Conservation (phyloP, 2,329 filamentous ascomycete genomes). For the Aspergillus phoenicis region DNA sequence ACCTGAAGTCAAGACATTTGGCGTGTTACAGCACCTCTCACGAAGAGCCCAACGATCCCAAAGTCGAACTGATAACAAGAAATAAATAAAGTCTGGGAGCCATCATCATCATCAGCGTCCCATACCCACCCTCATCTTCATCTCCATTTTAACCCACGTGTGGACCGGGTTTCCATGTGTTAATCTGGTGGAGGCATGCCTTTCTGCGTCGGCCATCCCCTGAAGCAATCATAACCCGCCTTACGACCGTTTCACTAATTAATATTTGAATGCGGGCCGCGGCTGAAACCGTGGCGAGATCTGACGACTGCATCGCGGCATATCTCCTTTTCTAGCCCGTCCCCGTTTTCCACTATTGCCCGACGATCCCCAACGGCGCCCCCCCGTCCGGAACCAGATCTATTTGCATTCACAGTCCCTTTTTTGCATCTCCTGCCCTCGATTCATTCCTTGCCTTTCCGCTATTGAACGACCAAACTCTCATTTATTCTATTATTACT, state of each 20-base stretch:
- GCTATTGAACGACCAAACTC: background rate
- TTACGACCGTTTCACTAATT: background rate
- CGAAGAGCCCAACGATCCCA: background rate
- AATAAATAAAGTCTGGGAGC: background rate
- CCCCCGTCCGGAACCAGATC: constrained; percentile 8
- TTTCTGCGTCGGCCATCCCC: constrained; percentile 3
- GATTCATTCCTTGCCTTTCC: background rate
- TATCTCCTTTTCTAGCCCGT: constrained; percentile 8
- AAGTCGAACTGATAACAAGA: background rate
- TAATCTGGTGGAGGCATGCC: constrained; percentile 11
- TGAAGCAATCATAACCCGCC: background rate
- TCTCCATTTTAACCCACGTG: constrained; percentile 8
- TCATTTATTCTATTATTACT: constrained; percentile 9
- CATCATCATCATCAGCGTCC: background rate
- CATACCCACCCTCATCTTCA: background rate
- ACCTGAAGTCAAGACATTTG: constrained; percentile 20
- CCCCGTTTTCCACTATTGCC: constrained; percentile 5
- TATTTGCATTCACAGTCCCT: constrained; percentile 4
- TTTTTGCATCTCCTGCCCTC: constrained; percentile 8
- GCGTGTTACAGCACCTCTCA: constrained; percentile 14
- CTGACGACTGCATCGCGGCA: constrained; percentile 4
- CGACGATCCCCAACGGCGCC: constrained; percentile 1
- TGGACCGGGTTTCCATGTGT: constrained; percentile 2
- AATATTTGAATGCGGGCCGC: background rate
- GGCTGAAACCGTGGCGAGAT: constrained; percentile 8